A percentile compares a stretch with the other conserved stretches of the same genome.
Evolutionary conservation across 139 green algal genomes (phyloP).

Genomic region (Dunaliella sp.): DNA sequence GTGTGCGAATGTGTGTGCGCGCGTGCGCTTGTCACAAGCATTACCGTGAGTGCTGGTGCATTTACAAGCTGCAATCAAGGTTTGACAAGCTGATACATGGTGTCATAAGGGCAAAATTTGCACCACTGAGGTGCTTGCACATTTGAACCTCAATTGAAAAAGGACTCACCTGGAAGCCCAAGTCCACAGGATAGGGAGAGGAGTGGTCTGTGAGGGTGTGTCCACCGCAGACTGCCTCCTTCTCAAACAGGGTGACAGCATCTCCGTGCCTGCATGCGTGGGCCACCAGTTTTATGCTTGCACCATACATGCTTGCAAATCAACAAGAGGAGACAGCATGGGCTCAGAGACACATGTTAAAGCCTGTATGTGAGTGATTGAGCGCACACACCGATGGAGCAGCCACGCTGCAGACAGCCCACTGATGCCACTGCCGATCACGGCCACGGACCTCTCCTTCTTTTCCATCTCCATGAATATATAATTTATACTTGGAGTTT

Average conservation of each 20-base stretch:
- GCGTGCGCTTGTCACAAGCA: too few species aligned
- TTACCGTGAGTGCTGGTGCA: too few species aligned
- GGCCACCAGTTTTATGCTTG: neutral
- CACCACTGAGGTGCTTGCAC: neutral
- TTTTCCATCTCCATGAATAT: neutral
- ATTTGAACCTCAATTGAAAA: neutral
- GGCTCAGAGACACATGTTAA: neutral
- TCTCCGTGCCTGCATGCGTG: constrained; percentile 73
- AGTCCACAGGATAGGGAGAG: constrained; percentile 68
- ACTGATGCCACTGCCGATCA: constrained; percentile 83
- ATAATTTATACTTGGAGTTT: neutral
- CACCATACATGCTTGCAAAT: neutral
- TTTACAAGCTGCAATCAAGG: too few species aligned
- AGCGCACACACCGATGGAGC: constrained; percentile 63
- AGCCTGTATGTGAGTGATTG: neutral
- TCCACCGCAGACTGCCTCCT: constrained; percentile 72
- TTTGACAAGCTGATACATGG: too few species aligned
- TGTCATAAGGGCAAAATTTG: too few species aligned
- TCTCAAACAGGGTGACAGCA: constrained; percentile 86
- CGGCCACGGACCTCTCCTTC: constrained; percentile 54
- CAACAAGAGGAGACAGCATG: neutral
- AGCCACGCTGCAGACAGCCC: constrained; percentile 81
- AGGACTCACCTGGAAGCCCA: constrained; percentile 87
- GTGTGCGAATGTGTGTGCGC: too few species aligned
- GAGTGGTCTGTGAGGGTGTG: constrained; percentile 86